Base-by-base conservation (phyloP, 148 eudicot species). In the Nepenthes mirabilis region DNA sequence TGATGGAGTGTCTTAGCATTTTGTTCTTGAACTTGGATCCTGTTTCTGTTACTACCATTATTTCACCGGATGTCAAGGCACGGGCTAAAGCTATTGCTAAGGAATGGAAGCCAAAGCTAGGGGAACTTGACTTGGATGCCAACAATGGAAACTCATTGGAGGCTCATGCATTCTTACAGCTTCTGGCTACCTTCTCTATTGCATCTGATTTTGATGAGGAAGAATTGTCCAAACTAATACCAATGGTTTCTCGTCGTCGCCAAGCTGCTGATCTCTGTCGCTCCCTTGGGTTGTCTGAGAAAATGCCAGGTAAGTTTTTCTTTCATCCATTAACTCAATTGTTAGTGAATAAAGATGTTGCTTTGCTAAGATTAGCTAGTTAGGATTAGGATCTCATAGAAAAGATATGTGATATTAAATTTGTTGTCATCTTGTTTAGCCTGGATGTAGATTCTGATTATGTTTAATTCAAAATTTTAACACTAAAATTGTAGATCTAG, bases 221-320 rank as follows among this genome's bases (percentile, higher is more conserved):
- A 57, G 88, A 74, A 48, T 72, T 94, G 63, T 74, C 74, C 75
- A 89, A 84, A 69, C 72, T 94, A 40, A 87, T 94, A 53, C 99
- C 99, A n/a, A 79, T 89, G 86, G 99, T 94, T 65, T 89, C 97
- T 57, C 91, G 97, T 56, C 91, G 99, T 55, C 95, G 91, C 57
- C 99, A 94, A 70, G 86, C 91, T 64, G 99, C 97, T 75, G 97
- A 94, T 48, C 86, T 94, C 56, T 94, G 99, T 73, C 99, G 95
- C 43, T 84, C 82, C 52, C 97, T 94, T 81, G 97, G 97, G 36
- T 79, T 94, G 76, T 74, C 97, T 36, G 86, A 83, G 37, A 84
- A 78, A 70, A 89, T 89, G 95, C 90, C 95, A 68, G 97, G 99
- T 89, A 48, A 14, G 74, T 70, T 43, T 68, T 49, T 35, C 40